Conservation (phyloP, 2,329 filamentous ascomycete species). For the Nemania bipapillata region DNA sequence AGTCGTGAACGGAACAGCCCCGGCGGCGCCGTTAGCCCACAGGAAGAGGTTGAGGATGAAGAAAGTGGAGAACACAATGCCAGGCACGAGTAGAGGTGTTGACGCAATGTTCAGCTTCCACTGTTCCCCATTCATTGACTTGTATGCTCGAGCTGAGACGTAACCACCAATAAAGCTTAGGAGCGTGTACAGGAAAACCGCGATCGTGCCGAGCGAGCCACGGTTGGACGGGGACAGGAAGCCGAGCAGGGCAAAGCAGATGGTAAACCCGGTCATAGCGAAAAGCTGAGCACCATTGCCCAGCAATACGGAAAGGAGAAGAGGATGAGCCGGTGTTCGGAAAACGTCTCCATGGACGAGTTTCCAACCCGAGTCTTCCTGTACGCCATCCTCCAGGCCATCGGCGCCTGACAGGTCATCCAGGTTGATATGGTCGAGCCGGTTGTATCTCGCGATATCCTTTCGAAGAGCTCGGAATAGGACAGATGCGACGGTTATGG, state of each 20-base stretch:
- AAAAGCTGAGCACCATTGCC: slow-evolving; percentile 97
- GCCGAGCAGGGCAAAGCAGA: slow-evolving; percentile 89
- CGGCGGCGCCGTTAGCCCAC: slow-evolving; percentile 90
- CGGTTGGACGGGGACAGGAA: slow-evolving; percentile 96
- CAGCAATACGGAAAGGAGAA: slow-evolving; percentile 86
- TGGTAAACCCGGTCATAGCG: slow-evolving; percentile 95
- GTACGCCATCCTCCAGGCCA: slow-evolving; percentile 87
- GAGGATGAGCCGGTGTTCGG: slow-evolving; percentile 81
- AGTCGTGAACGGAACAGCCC: slow-evolving; percentile 93
- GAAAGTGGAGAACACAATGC: slow-evolving; percentile 85
- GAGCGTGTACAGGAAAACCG: slow-evolving; percentile 91
- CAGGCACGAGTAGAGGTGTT: slow-evolving; percentile 86
- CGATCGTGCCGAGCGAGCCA: slow-evolving; percentile 90
- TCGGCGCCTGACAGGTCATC: slow-evolving; percentile 87
- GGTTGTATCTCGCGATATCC: slow-evolving; percentile 96
- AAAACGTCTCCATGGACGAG: slow-evolving; percentile 98
- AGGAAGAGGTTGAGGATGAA: slow-evolving; percentile 97
- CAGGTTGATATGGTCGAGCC: slow-evolving; percentile 87
- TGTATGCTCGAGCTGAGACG: slow-evolving; percentile 89
- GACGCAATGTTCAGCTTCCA: slow-evolving; percentile 95
- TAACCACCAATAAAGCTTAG: slow-evolving; percentile 95
- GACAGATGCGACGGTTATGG: slow-evolving; percentile 92
- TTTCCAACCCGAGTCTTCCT: slow-evolving; percentile 99
- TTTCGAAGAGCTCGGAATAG: slow-evolving; percentile 87
- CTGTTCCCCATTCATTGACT: slow-evolving; percentile 87